These are phyloP conservation scores for Naumovozyma castellii DNA, from an alignment of 805 yeast genomes.

Conservation along the genomic window DNA sequence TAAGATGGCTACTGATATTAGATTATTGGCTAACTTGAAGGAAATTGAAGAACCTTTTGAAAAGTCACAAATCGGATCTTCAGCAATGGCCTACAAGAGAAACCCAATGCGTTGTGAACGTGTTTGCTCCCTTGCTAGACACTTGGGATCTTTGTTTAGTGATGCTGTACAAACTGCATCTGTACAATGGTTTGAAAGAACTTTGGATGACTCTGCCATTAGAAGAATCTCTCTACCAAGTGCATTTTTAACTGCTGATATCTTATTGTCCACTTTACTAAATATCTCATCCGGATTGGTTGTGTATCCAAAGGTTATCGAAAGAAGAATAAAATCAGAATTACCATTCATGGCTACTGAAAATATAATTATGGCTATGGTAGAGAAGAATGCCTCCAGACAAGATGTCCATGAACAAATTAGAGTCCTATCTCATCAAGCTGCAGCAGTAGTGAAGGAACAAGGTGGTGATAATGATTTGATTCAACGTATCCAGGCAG, in stretches of 20 bases:
- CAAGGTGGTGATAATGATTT: slow-evolving; percentile 98
- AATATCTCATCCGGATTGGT: slow-evolving; percentile 93
- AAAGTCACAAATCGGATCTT: slow-evolving; percentile 94
- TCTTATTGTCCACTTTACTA: slow-evolving; percentile 74
- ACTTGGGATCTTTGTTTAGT: slow-evolving; percentile 79
- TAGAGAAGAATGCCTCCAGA: slow-evolving; percentile 92
- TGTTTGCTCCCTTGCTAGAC: slow-evolving; percentile 97
- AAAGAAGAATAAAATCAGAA: slow-evolving; percentile 88
- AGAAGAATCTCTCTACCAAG: slow-evolving; percentile 95
- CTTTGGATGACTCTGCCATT: slow-evolving; percentile 95
- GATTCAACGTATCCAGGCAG: slow-evolving; percentile 73
- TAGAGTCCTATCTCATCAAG: slow-evolving; percentile 94
- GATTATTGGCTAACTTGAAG: slow-evolving; percentile 91
- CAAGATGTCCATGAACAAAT: slow-evolving; percentile 98
- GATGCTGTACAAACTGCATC: slow-evolving; percentile 96
- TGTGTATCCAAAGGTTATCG: slow-evolving; percentile 97
- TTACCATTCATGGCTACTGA: slow-evolving; percentile 99
- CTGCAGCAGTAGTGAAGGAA: slow-evolving; percentile 93
- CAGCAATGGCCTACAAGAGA: slow-evolving; percentile 99
- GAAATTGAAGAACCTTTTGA: slow-evolving; percentile 98
- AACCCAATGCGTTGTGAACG: slow-evolving; percentile 99
- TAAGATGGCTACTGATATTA: slow-evolving; percentile 94
- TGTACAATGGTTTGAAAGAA: slow-evolving; percentile 99
- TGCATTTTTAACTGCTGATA: slow-evolving; percentile 93
- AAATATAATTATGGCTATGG: slow-evolving; percentile 99